Conservation (phyloP, 2,329 filamentous ascomycete species). For the Xylaria sp. region DNA sequence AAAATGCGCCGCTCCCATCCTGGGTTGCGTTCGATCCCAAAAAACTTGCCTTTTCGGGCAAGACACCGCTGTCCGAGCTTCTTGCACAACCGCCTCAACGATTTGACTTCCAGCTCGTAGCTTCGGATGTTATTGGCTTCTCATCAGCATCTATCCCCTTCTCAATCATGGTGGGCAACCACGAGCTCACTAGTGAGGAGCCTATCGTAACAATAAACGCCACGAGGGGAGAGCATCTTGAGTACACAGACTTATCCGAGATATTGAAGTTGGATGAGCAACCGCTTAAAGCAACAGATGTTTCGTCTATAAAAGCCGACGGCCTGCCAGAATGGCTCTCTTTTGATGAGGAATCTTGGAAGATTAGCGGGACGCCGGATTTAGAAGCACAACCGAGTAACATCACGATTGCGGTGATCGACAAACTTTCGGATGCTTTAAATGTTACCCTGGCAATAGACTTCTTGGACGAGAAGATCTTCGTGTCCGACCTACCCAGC, state of each 20-base stretch:
- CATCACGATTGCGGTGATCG: conserved; percentile 69
- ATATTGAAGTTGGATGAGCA: conserved; percentile 69
- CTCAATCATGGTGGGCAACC: conserved; percentile 76
- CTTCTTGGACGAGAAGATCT: conserved; percentile 44
- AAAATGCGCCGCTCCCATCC: conserved; percentile 85
- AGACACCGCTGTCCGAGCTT: conserved; percentile 72
- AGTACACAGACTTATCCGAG: conserved; percentile 62
- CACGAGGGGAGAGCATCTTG: conserved; percentile 62
- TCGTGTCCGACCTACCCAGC: conserved; percentile 47
- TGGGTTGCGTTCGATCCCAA: conserved; percentile 81
- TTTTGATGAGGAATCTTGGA: conserved; percentile 71
- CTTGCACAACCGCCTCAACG: conserved; percentile 75
- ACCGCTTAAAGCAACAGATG: conserved; percentile 58
- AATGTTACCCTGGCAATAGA: conserved; percentile 61
- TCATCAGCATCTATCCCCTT: conserved; percentile 74
- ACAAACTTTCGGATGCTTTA: conserved; percentile 69
- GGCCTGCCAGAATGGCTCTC: conserved; percentile 75
- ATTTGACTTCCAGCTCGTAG: conserved; percentile 78
- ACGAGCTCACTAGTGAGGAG: conserved; percentile 73
- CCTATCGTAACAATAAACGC: conserved; percentile 68
- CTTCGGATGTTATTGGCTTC: conserved; percentile 84
- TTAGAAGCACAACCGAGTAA: conserved; percentile 68
- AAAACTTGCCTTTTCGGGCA: conserved; percentile 75
- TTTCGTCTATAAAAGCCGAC: conserved; percentile 62
- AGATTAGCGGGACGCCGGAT: conserved; percentile 73